These are phyloP conservation scores for Aspergillus egyptiacus DNA, from an alignment of 495 filamentous ascomycete genomes.

Conservation along the genomic window DNA sequence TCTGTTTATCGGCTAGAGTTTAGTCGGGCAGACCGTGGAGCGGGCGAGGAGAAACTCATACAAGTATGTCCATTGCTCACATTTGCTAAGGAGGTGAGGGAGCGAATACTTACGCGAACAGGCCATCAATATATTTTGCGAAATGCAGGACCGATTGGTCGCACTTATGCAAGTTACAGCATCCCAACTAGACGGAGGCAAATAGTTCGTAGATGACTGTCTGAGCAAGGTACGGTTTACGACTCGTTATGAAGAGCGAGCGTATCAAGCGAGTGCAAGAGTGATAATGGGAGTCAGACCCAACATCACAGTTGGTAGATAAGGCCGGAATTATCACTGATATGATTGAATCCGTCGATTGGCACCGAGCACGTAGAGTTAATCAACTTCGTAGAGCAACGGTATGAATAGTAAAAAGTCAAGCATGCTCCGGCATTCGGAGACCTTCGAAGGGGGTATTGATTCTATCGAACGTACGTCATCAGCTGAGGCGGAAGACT, in stretches of 20 bases:
- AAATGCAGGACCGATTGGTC: conserved; percentile 45
- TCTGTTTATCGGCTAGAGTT: conserved; percentile 45
- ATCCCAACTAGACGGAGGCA: background rate
- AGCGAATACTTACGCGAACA: conserved; percentile 9
- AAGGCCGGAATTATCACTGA: background rate
- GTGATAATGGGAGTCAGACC: background rate
- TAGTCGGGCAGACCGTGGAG: conserved; percentile 40
- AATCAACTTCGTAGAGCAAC: too few species aligned
- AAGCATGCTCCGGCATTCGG: too few species aligned
- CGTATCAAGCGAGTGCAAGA: background rate
- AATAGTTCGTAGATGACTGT: background rate
- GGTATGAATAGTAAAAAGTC: too few species aligned
- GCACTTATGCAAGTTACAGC: background rate
- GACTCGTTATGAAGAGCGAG: background rate
- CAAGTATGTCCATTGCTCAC: conserved; percentile 32
- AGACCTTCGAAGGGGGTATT: too few species aligned
- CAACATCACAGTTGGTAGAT: background rate
- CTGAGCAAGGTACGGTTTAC: too few species aligned
- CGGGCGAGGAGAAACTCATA: conserved; percentile 46
- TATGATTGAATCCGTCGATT: too few species aligned
- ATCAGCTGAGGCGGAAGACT: too few species aligned
- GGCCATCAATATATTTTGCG: conserved; percentile 57
- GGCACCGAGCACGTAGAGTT: too few species aligned
- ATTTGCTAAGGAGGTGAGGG: background rate
- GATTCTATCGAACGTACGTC: too few species aligned